Conservation (phyloP, 78 protist species). For the Isochrysis galbana region DNA sequence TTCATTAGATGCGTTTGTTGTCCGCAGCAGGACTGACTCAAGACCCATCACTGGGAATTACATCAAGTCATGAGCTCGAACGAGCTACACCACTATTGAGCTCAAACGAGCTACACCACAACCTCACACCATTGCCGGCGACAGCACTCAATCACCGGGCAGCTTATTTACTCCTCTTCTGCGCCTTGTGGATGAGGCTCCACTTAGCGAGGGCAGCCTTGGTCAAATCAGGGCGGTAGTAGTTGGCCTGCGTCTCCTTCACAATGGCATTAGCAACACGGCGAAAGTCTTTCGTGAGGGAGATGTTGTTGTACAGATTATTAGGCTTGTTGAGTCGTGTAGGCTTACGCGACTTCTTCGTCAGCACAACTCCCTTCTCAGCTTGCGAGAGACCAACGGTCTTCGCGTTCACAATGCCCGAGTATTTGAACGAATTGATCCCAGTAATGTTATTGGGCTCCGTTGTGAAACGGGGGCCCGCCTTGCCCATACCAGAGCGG, state of each 20-base stretch:
- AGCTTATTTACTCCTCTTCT: background rate
- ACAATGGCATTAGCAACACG: background rate
- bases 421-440: conserved; percentile 15
- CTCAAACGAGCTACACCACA: no score
- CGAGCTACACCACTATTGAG: no score
- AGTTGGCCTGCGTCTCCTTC: background rate
- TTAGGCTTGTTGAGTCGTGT: background rate
- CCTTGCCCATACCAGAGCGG: background rate
- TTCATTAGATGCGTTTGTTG: no score
- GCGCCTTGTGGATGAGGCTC: background rate
- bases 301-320: background rate
- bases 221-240: background rate
- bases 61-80: no score
- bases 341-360: background rate
- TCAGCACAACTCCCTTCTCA: background rate
- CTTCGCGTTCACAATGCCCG: conserved; percentile 31
- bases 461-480: background rate
- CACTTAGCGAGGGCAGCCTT: conserved; percentile 4
- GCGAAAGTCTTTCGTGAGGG: background rate
- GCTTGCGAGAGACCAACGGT: background rate
- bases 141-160: no score
- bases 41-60: no score
- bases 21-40: no score
- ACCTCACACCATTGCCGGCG: no score
- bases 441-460: conserved; percentile 11